phyloP scores from a whole-genome alignment of 169 alveolate species.

The Ichthyophthirius multifiliis region DNA sequence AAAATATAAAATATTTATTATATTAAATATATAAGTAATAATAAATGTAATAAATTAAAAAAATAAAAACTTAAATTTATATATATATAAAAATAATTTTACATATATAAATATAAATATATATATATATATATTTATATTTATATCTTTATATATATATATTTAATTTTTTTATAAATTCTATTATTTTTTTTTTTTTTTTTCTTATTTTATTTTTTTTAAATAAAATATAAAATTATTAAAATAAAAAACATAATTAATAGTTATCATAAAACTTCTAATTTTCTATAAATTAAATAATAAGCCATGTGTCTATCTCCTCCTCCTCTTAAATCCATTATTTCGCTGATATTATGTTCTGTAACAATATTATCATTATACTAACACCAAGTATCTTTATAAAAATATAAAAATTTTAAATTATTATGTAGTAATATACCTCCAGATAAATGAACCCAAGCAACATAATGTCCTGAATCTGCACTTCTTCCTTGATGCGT shows the following conservation, averaged over 20 bases:
- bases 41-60: no score
- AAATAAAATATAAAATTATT: background rate
- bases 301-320: slow-evolving; percentile 90
- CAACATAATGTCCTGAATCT: slow-evolving; percentile 85
- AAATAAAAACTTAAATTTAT: no score
- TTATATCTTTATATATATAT: no score
- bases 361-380: slow-evolving; percentile 78
- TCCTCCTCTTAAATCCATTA: slow-evolving; percentile 80
- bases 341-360: slow-evolving; percentile 67
- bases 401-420: background rate
- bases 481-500: slow-evolving; percentile 86
- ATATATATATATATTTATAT: no score
- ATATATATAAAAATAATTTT: no score
- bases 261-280: slow-evolving; percentile 15
- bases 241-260: background rate
- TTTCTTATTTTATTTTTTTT: no score
- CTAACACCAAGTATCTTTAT: slow-evolving; percentile 71
- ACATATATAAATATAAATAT: no score
- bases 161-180: no score
- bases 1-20: no score
- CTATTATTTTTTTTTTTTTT: no score
- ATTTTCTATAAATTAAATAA: slow-evolving; percentile 60
- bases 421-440: background rate
- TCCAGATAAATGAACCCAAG: slow-evolving; percentile 75
- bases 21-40: no score